phyloP scores from a whole-genome alignment of 2,329 filamentous ascomycete genomes.

The Bipolaris gigantea region DNA sequence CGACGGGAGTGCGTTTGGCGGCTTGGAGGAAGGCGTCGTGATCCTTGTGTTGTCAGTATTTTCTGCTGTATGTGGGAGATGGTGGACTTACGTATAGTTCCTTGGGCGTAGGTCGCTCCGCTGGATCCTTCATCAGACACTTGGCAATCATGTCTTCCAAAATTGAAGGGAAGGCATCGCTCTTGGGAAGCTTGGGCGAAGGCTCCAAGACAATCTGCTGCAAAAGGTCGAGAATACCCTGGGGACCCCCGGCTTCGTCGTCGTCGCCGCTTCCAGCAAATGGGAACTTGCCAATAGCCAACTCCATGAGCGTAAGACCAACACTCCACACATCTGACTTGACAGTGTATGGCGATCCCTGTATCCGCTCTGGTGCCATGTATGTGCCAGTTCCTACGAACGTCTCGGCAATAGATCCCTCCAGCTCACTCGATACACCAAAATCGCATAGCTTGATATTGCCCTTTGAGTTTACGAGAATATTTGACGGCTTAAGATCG shows the following conservation, averaged over 20 bases:
- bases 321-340: slow-evolving; percentile 99
- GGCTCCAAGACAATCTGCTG: slow-evolving; percentile 98
- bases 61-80: not conserved
- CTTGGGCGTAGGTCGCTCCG: slow-evolving; percentile 85
- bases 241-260: slow-evolving; percentile 69
- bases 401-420: slow-evolving; percentile 97
- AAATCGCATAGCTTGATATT: slow-evolving; percentile 98
- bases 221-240: slow-evolving; percentile 91
- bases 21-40: slow-evolving; percentile 93
- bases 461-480: slow-evolving; percentile 90
- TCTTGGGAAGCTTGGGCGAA: slow-evolving; percentile 90
- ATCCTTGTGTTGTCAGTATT: slow-evolving; percentile 60
- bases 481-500: slow-evolving; percentile 98
- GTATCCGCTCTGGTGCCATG: slow-evolving; percentile 98
- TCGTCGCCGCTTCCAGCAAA: slow-evolving; percentile 83
- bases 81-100: slow-evolving; percentile 76
- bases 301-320: slow-evolving; percentile 90
- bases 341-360: slow-evolving; percentile 94
- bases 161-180: slow-evolving; percentile 93
- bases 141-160: slow-evolving; percentile 97
- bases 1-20: slow-evolving; percentile 92
- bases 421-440: slow-evolving; percentile 95
- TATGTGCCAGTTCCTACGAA: slow-evolving; percentile 99
- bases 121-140: slow-evolving; percentile 87
- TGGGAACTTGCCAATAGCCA: slow-evolving; percentile 96